These are phyloP conservation scores for Botrytis porri DNA, from an alignment of 2,329 filamentous ascomycete species.

Conservation along the genomic window DNA sequence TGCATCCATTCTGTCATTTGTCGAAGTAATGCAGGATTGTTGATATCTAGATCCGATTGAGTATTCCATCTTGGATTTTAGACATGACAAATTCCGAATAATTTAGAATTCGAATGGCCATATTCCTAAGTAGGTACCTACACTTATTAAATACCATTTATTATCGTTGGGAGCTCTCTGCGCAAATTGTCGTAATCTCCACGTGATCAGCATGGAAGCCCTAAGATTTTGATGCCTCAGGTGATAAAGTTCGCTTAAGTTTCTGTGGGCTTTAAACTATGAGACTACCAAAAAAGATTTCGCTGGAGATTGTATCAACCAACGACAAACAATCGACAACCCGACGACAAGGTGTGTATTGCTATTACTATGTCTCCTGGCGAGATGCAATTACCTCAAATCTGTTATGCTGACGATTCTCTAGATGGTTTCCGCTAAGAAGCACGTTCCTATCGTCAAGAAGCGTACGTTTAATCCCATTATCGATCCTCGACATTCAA, in stretches of 20 bases:
- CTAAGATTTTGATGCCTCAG: slow-evolving; percentile 18
- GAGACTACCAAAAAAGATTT: slow-evolving; percentile 26
- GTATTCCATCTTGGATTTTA: neutral
- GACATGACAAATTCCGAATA: neutral
- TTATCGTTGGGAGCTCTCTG: neutral
- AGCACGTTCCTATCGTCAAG: slow-evolving; percentile 99
- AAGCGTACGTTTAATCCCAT: slow-evolving; percentile 77
- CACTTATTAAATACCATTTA: neutral
- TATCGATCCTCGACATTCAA: slow-evolving; percentile 16
- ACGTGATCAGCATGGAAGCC: slow-evolving; percentile 5
- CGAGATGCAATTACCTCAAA: neutral
- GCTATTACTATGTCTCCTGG: neutral
- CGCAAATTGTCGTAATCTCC: neutral
- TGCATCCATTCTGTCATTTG: neutral
- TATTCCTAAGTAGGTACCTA: neutral
- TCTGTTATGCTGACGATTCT: slow-evolving; percentile 24
- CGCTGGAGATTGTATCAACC: slow-evolving; percentile 22
- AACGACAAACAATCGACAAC: slow-evolving; percentile 36
- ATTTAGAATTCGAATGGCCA: neutral
- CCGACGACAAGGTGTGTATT: slow-evolving; percentile 36
- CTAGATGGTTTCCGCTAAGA: slow-evolving; percentile 98
- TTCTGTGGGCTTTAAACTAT: slow-evolving; percentile 21
- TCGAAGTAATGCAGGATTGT: neutral
- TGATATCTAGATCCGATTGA: neutral
- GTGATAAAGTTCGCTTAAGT: slow-evolving; percentile 1